Evolutionary conservation across 805 yeast genomes (phyloP).

Genomic region (Candida parachauliodes): DNA sequence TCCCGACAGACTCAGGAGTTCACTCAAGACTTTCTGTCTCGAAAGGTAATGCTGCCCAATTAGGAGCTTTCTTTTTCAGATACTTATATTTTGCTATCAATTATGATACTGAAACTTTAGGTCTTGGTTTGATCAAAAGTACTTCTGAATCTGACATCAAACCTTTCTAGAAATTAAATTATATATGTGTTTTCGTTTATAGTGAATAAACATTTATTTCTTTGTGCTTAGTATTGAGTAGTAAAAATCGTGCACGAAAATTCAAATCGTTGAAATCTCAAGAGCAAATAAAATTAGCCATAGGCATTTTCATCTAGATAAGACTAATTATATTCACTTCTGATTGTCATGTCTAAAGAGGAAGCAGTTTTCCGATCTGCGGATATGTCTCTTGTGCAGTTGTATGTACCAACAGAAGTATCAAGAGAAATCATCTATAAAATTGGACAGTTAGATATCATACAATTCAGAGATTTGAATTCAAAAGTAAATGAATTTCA

Average conservation of each 20-base stretch:
- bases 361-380: slow-evolving; percentile 70
- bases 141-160: slow-evolving; percentile 2
- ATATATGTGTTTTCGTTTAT: too few species aligned
- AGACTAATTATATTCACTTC: neutral
- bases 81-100: slow-evolving; percentile 4
- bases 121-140: slow-evolving; percentile 1
- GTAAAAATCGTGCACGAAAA: neutral
- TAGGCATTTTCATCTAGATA: neutral
- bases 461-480: slow-evolving; percentile 86
- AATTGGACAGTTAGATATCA: slow-evolving; percentile 78
- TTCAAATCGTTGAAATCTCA: slow-evolving; percentile 6
- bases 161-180: slow-evolving; percentile 1
- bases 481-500: slow-evolving; percentile 79
- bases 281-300: slow-evolving; percentile 5
- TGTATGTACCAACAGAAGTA: slow-evolving; percentile 87
- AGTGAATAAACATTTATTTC: too few species aligned
- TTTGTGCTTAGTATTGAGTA: too few species aligned
- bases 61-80: slow-evolving; percentile 5
- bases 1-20: neutral
- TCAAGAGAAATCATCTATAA: slow-evolving; percentile 83
- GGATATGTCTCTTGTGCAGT: slow-evolving; percentile 92
- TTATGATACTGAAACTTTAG: neutral
- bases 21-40: neutral
- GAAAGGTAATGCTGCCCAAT: neutral
- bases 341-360: slow-evolving; percentile 23